Evolutionary conservation across 2,329 filamentous ascomycete genomes (phyloP).

Genomic region (Sphaerulina vaccinii): DNA sequence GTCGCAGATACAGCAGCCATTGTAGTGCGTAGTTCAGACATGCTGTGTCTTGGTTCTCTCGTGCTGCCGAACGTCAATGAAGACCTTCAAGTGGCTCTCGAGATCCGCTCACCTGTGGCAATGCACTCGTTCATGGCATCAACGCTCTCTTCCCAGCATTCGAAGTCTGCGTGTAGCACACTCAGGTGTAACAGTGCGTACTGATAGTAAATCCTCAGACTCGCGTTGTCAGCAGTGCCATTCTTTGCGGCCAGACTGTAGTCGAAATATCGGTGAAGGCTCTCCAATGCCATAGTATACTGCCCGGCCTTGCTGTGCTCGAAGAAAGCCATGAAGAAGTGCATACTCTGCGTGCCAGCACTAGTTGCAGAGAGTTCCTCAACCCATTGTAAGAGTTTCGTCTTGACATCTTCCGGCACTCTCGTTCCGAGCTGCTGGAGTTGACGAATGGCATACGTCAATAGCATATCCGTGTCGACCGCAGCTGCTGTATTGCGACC

Average conservation of each 20-base stretch:
- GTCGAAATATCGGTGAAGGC: constrained; percentile 91
- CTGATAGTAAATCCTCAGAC: constrained; percentile 69
- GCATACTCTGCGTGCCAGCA: constrained; percentile 30
- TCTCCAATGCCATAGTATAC: constrained; percentile 85
- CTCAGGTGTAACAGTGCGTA: constrained; percentile 92
- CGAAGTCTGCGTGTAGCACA: constrained; percentile 92
- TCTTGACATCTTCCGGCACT: constrained; percentile 70
- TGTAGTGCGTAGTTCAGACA: constrained; percentile 94
- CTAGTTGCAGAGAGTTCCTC: constrained; percentile 27
- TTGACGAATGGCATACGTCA: constrained; percentile 85
- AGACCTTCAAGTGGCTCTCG: not conserved
- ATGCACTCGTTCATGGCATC: constrained; percentile 93
- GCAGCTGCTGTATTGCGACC: constrained; percentile 21
- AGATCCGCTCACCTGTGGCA: constrained; percentile 56
- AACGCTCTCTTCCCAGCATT: constrained; percentile 85
- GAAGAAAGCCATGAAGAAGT: constrained; percentile 59
- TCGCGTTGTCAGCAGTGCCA: constrained; percentile 16
- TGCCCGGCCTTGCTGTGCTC: constrained; percentile 91
- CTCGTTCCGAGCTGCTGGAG: constrained; percentile 80
- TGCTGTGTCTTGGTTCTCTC: constrained; percentile 87
- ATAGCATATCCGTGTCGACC: constrained; percentile 46
- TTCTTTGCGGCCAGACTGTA: constrained; percentile 59
- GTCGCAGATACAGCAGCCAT: constrained; percentile 94
- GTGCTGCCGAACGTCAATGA: constrained; percentile 49
- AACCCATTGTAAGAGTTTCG: constrained; percentile 58